phyloP scores from a whole-genome alignment of 495 filamentous ascomycete species.

The Penicillium crystallinum region DNA sequence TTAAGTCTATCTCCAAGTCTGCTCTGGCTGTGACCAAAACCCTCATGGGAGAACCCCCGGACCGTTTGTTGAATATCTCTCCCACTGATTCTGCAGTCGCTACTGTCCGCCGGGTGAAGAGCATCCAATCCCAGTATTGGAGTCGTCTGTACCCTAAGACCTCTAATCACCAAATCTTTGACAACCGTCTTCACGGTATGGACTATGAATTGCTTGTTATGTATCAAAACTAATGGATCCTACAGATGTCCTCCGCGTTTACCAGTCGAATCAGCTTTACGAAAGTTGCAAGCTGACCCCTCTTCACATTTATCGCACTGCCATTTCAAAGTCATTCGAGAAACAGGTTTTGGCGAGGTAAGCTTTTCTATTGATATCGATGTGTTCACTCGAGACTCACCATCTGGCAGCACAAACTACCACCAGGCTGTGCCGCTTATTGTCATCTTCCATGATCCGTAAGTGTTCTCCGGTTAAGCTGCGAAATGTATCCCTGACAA shows the following conservation, averaged over 20 bases:
- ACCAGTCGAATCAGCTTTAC: slow-evolving; percentile 63
- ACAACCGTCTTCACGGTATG: slow-evolving; percentile 52
- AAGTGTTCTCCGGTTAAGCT: slow-evolving; percentile 28
- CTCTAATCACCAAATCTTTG: slow-evolving; percentile 27
- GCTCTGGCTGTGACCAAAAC: slow-evolving; percentile 87
- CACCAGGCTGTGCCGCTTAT: slow-evolving; percentile 52
- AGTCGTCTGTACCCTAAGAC: slow-evolving; percentile 51
- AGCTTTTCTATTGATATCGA: slow-evolving; percentile 10
- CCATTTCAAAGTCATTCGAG: slow-evolving; percentile 71
- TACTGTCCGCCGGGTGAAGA: slow-evolving; percentile 50
- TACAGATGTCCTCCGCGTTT: slow-evolving; percentile 65
- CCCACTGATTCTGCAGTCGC: slow-evolving; percentile 43
- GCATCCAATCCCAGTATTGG: slow-evolving; percentile 55
- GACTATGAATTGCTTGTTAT: background rate
- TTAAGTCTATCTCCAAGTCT: slow-evolving; percentile 84
- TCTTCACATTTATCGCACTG: slow-evolving; percentile 65
- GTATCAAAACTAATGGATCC: slow-evolving; percentile 2
- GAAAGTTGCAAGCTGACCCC: slow-evolving; percentile 69
- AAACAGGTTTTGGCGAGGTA: slow-evolving; percentile 86
- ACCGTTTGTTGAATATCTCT: slow-evolving; percentile 51
- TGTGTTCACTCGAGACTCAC: background rate
- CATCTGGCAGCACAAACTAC: slow-evolving; percentile 46
- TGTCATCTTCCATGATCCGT: slow-evolving; percentile 80
- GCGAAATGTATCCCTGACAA: background rate
- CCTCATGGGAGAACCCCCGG: slow-evolving; percentile 90